Base-by-base conservation (phyloP, 495 filamentous ascomycete species). In the Penicillium nucicola region DNA sequence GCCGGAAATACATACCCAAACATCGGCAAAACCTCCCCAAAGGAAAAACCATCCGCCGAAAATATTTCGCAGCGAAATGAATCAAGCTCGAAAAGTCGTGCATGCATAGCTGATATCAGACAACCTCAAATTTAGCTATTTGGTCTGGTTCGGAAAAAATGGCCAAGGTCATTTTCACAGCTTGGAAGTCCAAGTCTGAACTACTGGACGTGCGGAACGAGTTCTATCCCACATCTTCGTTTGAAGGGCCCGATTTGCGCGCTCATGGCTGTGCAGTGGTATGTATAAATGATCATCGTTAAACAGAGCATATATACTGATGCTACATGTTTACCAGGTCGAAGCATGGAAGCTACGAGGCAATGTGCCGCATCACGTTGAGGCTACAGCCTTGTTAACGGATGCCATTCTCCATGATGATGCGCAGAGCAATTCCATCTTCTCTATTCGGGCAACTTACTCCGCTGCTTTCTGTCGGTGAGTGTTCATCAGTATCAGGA, bases 351-450 rank as follows among this genome's bases (percentile, higher is more conserved):
- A 83, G 54, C 42, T 81, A 12, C 83, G 88, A 55, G 88, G 88
- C 46, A 83, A 82, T 57, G 84, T 91, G 37, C 88, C 89, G 23
- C 88, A 92, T 70, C 75, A 89, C 54, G 81, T 95, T 44, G 88
- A 92, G 69, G 86, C 85, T 12, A 95, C 88, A 2, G 88, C 88
- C 13, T 72, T 90, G 22, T 73, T 95, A 48, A 85, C 80, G 32
- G 84, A 89, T 52, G 88, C 88, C 6, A 76, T 87, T 39, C 72
- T 95, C 23, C 80, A 82, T 52, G 86, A 90, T 62, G 76, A 80
- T 57, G 67, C 70, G 17, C 65, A 68, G 52, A 74, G 75, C 28
- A 72, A 75, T 45, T 77, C 75, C 5, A 63, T 74, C 5, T 83
- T 81, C 50, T 74, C 75, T 14, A 74, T 84, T 37, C 66, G 78